Percentiles rank a stretch among this genome's conserved stretches.
phyloP scores from a whole-genome alignment of 23 red algal genomes.

The Gracilaria vermiculophylla region DNA sequence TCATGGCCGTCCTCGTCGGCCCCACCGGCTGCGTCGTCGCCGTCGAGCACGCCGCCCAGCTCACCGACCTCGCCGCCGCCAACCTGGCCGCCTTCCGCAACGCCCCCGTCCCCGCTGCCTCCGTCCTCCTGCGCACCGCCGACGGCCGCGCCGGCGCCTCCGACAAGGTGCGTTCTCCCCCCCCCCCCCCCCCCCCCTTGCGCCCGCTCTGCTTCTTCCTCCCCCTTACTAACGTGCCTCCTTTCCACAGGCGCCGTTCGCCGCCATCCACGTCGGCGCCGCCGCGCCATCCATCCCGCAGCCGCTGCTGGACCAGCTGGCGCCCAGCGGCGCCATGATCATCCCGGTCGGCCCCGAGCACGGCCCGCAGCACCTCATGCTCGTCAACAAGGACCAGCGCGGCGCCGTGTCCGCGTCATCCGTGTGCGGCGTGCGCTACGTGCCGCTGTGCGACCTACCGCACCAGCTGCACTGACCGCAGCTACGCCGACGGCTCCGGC shows the following conservation, averaged over 20 bases:
- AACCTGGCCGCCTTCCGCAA: slow-evolving; percentile 55
- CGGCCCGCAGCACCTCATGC: slow-evolving; percentile 63
- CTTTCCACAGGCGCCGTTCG: slow-evolving; percentile 47
- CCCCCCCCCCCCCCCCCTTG: background rate
- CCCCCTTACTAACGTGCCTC: background rate
- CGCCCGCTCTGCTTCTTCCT: background rate
- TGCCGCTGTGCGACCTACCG: slow-evolving; percentile 77
- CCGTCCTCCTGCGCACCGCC: slow-evolving; percentile 50
- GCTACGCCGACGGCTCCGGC: too few relatives aligned
- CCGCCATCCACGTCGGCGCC: slow-evolving; percentile 92
- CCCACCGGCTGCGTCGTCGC: slow-evolving; percentile 64
- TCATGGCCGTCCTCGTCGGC: slow-evolving; percentile 44
- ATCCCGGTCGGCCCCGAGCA: slow-evolving; percentile 69
- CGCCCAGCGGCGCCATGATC: slow-evolving; percentile 78
- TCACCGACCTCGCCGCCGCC: slow-evolving; percentile 27
- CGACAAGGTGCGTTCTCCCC: slow-evolving; percentile 6
- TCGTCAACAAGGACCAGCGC: slow-evolving; percentile 57
- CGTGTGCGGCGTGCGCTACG: slow-evolving; percentile 82
- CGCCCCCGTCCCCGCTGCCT: slow-evolving; percentile 1
- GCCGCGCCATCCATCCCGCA: slow-evolving; percentile 69
- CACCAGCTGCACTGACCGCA: slow-evolving; percentile 38
- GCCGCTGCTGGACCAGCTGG: slow-evolving; percentile 73
- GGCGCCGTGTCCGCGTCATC: slow-evolving; percentile 4
- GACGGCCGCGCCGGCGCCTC: slow-evolving; percentile 46
- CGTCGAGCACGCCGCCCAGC: slow-evolving; percentile 75